Conservation (phyloP, 805 yeast genomes). For the Hanseniaspora lindneri region DNA sequence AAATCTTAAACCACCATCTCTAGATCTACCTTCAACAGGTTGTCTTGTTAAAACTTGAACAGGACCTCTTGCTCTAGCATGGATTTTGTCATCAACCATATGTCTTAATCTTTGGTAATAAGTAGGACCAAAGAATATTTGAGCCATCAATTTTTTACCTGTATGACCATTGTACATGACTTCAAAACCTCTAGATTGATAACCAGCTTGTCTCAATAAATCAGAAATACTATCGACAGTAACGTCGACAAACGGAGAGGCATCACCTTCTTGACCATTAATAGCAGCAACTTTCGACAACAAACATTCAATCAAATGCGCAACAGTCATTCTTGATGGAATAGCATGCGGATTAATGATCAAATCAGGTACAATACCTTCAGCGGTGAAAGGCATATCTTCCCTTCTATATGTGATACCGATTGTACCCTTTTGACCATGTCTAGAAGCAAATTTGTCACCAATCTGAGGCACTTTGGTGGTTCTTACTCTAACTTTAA, state of each 20-base stretch:
- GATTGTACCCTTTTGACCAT: slow-evolving; percentile 99
- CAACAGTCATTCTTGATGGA: slow-evolving; percentile 99
- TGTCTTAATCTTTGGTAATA: slow-evolving; percentile 97
- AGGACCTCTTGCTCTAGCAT: slow-evolving; percentile 98
- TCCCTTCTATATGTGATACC: slow-evolving; percentile 98
- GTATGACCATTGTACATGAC: slow-evolving; percentile 98
- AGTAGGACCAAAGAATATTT: slow-evolving; percentile 98
- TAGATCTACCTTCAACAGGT: slow-evolving; percentile 97
- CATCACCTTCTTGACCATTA: slow-evolving; percentile 97
- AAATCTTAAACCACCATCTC: slow-evolving; percentile 98
- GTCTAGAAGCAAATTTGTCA: slow-evolving; percentile 97
- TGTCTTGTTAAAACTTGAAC: slow-evolving; percentile 95
- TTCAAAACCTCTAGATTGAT: slow-evolving; percentile 96
- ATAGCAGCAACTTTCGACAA: slow-evolving; percentile 87
- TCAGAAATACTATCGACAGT: slow-evolving; percentile 95
- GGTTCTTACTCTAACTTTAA: slow-evolving; percentile 97
- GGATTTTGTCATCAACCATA: slow-evolving; percentile 98
- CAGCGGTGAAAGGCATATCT: slow-evolving; percentile 95
- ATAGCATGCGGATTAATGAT: slow-evolving; percentile 98
- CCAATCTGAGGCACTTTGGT: slow-evolving; percentile 98
- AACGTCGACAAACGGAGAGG: slow-evolving; percentile 96
- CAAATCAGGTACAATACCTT: slow-evolving; percentile 94
- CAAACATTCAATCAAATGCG: slow-evolving; percentile 96
- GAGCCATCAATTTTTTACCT: slow-evolving; percentile 95
- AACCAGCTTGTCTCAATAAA: slow-evolving; percentile 86